phyloP scores from a whole-genome alignment of 1,139 yeast species.

The Lodderomyces pseudojiufengensis region DNA sequence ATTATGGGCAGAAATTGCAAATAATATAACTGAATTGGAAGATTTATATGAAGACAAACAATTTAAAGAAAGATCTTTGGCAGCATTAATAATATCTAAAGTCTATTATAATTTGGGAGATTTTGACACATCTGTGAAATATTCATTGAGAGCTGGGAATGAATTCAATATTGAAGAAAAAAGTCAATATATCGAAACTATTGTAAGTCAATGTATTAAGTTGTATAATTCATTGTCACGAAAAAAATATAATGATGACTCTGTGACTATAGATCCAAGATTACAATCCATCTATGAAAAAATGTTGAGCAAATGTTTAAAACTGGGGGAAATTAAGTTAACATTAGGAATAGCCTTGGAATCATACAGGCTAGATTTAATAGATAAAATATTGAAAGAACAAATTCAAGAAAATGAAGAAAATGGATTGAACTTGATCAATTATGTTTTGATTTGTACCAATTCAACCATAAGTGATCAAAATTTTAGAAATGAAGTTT shows the following conservation, averaged over 20 bases:
- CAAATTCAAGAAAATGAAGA: slow-evolving; percentile 42
- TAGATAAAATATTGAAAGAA: slow-evolving; percentile 55
- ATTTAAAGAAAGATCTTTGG: slow-evolving; percentile 74
- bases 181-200: slow-evolving; percentile 89
- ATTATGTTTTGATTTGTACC: slow-evolving; percentile 75
- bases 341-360: slow-evolving; percentile 93
- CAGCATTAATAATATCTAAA: slow-evolving; percentile 90
- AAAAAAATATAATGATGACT: slow-evolving; percentile 42
- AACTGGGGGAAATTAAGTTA: slow-evolving; percentile 66
- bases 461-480: slow-evolving; percentile 59
- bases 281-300: slow-evolving; percentile 71
- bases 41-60: slow-evolving; percentile 82
- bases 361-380: slow-evolving; percentile 79
- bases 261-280: slow-evolving; percentile 52
- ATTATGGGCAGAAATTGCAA: slow-evolving; percentile 97
- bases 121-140: slow-evolving; percentile 84
- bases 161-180: slow-evolving; percentile 70
- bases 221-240: slow-evolving; percentile 69
- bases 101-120: slow-evolving; percentile 96
- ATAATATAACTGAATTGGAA: slow-evolving; percentile 80
- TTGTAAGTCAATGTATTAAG: slow-evolving; percentile 88
- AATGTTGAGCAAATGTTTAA: slow-evolving; percentile 80
- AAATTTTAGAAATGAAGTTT: slow-evolving; percentile 60
- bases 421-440: slow-evolving; percentile 52
- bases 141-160: slow-evolving; percentile 80